These are phyloP conservation scores for Waltiozyma sp. DNA, from an alignment of 1,139 yeast genomes.

Conservation along the genomic window DNA sequence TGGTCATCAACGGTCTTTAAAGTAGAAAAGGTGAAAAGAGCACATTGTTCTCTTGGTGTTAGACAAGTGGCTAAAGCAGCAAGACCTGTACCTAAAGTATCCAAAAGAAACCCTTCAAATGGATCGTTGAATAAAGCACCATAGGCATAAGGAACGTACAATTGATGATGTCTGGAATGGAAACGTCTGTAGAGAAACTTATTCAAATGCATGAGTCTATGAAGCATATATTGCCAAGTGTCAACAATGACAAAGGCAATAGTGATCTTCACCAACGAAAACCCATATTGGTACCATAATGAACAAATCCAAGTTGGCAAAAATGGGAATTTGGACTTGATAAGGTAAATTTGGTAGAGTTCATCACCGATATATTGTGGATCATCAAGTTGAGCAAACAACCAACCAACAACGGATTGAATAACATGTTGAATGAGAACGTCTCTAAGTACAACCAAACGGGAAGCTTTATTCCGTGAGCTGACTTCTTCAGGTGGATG, in stretches of 20 bases:
- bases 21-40: slow-evolving; percentile 78
- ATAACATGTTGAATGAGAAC: slow-evolving; percentile 76
- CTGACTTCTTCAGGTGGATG: slow-evolving; percentile 85
- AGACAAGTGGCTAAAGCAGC: slow-evolving; percentile 56
- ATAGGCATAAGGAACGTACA: slow-evolving; percentile 92
- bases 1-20: slow-evolving; percentile 96
- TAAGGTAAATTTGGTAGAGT: slow-evolving; percentile 45
- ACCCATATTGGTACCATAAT: slow-evolving; percentile 49
- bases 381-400: slow-evolving; percentile 47
- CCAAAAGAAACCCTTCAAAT: slow-evolving; percentile 83
- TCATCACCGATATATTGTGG: slow-evolving; percentile 67
- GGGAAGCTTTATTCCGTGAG: slow-evolving; percentile 62
- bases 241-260: slow-evolving; percentile 71
- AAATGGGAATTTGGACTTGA: slow-evolving; percentile 33
- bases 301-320: slow-evolving; percentile 29
- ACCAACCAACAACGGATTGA: slow-evolving; percentile 62
- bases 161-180: slow-evolving; percentile 89
- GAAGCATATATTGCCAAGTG: slow-evolving; percentile 91
- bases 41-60: slow-evolving; percentile 63
- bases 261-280: slow-evolving; percentile 43
- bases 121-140: slow-evolving; percentile 95
- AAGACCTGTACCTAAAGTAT: slow-evolving; percentile 84
- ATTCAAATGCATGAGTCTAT: slow-evolving; percentile 80
- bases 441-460: slow-evolving; percentile 61
- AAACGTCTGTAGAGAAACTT: slow-evolving; percentile 62